Percentiles rank a stretch among this genome's conserved stretches.
These are phyloP conservation scores for Mycena rebaudengoi DNA, from an alignment of 768 basidiomycete genomes.

Conservation along the genomic window DNA sequence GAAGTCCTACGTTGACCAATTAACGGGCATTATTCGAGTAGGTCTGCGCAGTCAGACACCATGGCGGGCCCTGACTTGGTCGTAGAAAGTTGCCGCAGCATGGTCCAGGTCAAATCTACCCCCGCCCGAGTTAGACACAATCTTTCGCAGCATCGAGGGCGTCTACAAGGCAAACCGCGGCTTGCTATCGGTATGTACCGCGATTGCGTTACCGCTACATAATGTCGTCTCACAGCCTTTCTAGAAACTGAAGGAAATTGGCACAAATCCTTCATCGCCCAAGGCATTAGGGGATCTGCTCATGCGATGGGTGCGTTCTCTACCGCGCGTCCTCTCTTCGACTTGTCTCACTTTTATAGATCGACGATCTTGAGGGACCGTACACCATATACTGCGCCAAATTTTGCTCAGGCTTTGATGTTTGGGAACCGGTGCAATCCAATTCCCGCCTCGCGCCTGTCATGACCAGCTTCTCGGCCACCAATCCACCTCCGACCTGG, in stretches of 20 bases:
- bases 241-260: conserved; percentile 95
- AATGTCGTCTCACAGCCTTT: conserved; percentile 8
- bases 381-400: conserved; percentile 84
- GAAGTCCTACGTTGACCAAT: conserved; percentile 88
- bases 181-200: conserved; percentile 79
- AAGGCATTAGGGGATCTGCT: conserved; percentile 94
- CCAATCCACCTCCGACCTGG: conserved; percentile 65
- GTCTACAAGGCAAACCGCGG: conserved; percentile 92
- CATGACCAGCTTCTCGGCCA: conserved; percentile 72
- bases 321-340: conserved; percentile 15
- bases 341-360: conserved; percentile 55
- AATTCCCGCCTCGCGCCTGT: conserved; percentile 77
- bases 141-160: conserved; percentile 93
- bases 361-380: conserved; percentile 89
- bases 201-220: conserved; percentile 7
- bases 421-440: conserved; percentile 79
- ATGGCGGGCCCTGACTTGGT: conserved; percentile 18
- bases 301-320: conserved; percentile 89
- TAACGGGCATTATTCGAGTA: conserved; percentile 92
- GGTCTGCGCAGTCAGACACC: conserved; percentile 37
- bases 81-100: conserved; percentile 94
- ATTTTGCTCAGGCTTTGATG: conserved; percentile 82
- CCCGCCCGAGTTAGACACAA: conserved; percentile 87
- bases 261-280: conserved; percentile 89
- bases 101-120: conserved; percentile 97